Base-by-base conservation (phyloP, 1,284 basidiomycete species). In the Trametes versicolor region DNA sequence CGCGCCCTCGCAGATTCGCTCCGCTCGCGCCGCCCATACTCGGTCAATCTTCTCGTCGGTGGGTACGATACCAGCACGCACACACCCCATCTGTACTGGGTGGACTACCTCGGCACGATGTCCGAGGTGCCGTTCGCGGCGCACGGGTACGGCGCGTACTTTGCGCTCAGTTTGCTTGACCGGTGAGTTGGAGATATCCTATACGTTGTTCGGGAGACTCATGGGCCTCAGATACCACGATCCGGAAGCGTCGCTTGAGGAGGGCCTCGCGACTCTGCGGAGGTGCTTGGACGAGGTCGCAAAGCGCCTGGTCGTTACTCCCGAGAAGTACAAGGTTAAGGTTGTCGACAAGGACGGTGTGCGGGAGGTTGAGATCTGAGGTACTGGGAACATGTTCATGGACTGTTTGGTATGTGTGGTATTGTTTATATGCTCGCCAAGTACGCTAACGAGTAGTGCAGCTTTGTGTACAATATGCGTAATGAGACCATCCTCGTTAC, bases 101-200 rank as follows among this genome's bases (percentile, higher is more conserved):
- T 98, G 68, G 97, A 99, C 81, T 96, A 98, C 77, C 85, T 98
- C 50, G 97, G 97, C 43, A 98, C 97, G 9, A 85, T 94, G 73
- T 88, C 90, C 2, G 87, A 90, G 57, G 93, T 99, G 6, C 96
- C 97, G 0, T 99, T 97, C 77, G 97, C 91, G 8, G 96, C 96
- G 0, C 97, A 99, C 76, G 98, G 97, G 1, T 97, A 99, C 76
- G 97, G 96, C 43, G 88, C 92, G 65, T 97, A 97, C 80, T 97
- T 99, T 77, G 92, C 90, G 23, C 82, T 99, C 72, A 91, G 92
- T 86, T 94, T 97, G 73, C 85, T 99, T 68, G 97, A 99, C 76
- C 85, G 93, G 89, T 96, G 78, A 63, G 86, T 27, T 7, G 43
- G 48, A 15, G 2, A 6, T 76, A 19, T 3, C 27, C 52, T 32